These are phyloP conservation scores for Porphyrellus cyaneotinctus DNA, from an alignment of 768 basidiomycete species.

Conservation along the genomic window DNA sequence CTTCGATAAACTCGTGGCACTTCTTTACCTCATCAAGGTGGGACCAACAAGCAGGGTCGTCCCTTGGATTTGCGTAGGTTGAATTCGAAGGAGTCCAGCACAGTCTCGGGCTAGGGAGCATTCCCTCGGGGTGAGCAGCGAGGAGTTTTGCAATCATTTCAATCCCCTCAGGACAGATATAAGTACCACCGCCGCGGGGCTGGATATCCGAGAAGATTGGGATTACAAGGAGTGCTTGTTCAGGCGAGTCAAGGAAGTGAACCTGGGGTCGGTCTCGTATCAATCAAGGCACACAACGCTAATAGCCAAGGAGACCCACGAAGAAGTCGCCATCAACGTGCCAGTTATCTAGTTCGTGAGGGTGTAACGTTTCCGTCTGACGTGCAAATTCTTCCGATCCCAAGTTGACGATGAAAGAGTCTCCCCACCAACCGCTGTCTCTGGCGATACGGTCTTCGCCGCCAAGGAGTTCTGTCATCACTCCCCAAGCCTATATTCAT, in stretches of 20 bases:
- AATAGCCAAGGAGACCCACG: background rate
- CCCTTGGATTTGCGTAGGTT: constrained; percentile 2
- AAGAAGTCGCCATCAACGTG: constrained; percentile 5
- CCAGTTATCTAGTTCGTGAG: too few relatives aligned
- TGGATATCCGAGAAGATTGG: constrained; percentile 11
- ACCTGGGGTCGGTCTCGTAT: background rate
- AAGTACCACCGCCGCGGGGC: constrained; percentile 1
- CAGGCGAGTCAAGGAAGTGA: constrained; percentile 12
- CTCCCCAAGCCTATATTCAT: background rate
- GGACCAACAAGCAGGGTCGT: background rate
- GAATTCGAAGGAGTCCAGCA: constrained; percentile 7
- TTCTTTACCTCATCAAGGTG: constrained; percentile 4
- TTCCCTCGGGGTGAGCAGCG: constrained; percentile 1
- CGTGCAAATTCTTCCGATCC: constrained; percentile 5
- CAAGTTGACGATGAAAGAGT: constrained; percentile 10
- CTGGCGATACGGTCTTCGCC: constrained; percentile 1
- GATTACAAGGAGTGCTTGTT: constrained; percentile 1
- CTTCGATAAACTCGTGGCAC: background rate
- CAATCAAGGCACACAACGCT: background rate
- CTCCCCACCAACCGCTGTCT: constrained; percentile 2
- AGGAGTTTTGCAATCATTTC: too few relatives aligned
- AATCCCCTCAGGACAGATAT: too few relatives aligned
- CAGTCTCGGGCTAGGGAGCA: background rate
- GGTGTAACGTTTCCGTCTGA: background rate
- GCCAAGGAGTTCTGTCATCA: constrained; percentile 5